Base-by-base conservation (phyloP, 2,329 filamentous ascomycete species). In the Colletotrichum liriopes region DNA sequence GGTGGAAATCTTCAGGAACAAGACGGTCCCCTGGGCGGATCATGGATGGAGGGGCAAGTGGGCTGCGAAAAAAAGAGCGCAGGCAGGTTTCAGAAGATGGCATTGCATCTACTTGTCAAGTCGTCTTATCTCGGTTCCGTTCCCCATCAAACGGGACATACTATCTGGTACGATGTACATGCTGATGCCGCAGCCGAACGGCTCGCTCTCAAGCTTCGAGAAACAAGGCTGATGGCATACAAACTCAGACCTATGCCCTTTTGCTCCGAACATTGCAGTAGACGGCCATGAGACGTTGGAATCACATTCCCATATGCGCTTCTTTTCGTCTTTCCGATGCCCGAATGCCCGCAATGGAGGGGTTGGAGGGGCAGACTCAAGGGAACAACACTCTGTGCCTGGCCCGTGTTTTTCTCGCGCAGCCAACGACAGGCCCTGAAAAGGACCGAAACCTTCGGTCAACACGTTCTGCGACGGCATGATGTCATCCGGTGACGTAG, bases 31-130 rank as follows among this genome's bases (percentile, higher is more conserved):
- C 39, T 64, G 61, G 39, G 61, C 45, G 65, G 54, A 65, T 72
- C 58, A 61, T 65, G 70, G 70, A 55, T 60, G 70, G 66, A 65
- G 70, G 66, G 70, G 60, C 66, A 51, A 70, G 70, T 70, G 70
- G 70, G 54, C 59, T 54, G 32, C 66, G 18, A 26, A 14, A 54
- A 71, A 72, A 72, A 72, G 65, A 70, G 66, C 70, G 70, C 70
- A 72, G 70, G n/a, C 70, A 72, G 60, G 70, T 70, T 72, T 70
- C 70, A 70, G 58, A 60, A 69, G 18, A 55, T 23, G 49, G 61
- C n/a, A 45, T 41, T n/a, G 11, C 60, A 54, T 20, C 20, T 2
- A 41, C 16, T 51, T 39, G 32, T 39, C 58, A 18, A 32, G 20
- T 23, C 47, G 26, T 41, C 51, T 56, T 72, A 39, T 41, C 58